Evolutionary conservation across 768 basidiomycete species (phyloP).

Genomic region (Rhizopogon sp.): DNA sequence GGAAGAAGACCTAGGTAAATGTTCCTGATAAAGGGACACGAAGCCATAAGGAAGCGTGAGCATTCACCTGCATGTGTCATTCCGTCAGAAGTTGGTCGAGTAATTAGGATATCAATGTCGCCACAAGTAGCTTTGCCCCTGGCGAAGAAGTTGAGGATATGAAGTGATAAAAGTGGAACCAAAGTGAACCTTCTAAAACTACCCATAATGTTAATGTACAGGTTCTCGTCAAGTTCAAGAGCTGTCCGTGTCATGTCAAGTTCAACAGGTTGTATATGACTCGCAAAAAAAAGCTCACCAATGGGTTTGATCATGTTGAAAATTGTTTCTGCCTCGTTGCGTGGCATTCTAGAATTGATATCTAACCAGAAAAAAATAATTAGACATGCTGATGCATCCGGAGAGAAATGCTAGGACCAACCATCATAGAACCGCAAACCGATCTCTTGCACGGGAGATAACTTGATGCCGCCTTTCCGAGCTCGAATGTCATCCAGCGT

Average conservation of each 20-base stretch:
- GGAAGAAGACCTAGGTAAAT: conserved; percentile 49
- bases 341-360: conserved; percentile 81
- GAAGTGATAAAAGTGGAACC: not conserved
- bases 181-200: conserved; percentile 66
- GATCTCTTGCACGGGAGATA: conserved; percentile 58
- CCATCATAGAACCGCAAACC: conserved; percentile 70
- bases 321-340: conserved; percentile 70
- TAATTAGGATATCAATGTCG: conserved; percentile 89
- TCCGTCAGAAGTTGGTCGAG: conserved; percentile 68
- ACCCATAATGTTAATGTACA: conserved; percentile 87
- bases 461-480: conserved; percentile 55
- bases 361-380: conserved; percentile 36
- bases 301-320: conserved; percentile 68
- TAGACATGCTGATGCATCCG: not conserved
- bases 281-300: conserved; percentile 37
- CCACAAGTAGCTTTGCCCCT: conserved; percentile 83
- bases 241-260: conserved; percentile 37
- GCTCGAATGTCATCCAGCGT: conserved; percentile 68
- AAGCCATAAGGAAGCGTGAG: not conserved
- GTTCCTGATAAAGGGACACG: conserved; percentile 1
- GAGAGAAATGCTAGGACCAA: conserved; percentile 18
- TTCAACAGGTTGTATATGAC: not conserved
- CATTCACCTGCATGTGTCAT: conserved; percentile 63
- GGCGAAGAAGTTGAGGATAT: not conserved
- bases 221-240: conserved; percentile 58